Percentiles rank a stretch among this genome's conserved stretches.
phyloP scores from a whole-genome alignment of 305 asterid genomes.

The Solanum aculeatissimum region DNA sequence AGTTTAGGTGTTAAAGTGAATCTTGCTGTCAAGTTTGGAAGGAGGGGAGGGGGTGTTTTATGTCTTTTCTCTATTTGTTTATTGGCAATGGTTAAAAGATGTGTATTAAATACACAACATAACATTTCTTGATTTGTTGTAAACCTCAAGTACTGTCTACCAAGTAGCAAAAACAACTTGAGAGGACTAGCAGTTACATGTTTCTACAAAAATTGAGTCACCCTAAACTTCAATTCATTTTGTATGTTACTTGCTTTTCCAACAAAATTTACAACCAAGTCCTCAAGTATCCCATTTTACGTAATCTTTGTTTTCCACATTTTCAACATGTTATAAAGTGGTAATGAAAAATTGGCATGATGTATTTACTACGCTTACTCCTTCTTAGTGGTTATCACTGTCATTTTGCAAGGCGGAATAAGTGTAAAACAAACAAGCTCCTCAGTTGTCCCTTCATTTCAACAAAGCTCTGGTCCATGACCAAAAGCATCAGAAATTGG shows the following conservation, averaged over 20 bases:
- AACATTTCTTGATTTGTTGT: neutral
- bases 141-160: neutral
- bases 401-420: neutral
- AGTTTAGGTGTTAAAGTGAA: no score
- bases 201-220: neutral
- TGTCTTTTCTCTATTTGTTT: no score
- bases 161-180: neutral
- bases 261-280: neutral
- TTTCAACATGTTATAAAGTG: neutral
- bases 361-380: neutral
- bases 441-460: neutral
- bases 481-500: neutral
- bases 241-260: neutral
- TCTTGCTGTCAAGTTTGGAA: no score
- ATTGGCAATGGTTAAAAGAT: neutral
- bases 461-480: neutral
- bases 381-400: neutral
- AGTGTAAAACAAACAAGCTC: neutral
- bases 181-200: neutral
- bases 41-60: no score
- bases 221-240: neutral
- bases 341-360: neutral
- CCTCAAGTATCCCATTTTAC: neutral
- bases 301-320: neutral
- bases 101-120: neutral